A percentile compares a stretch with the other conserved stretches of the same genome.
phyloP scores from a whole-genome alignment of 2,329 filamentous ascomycete genomes.

The Penicillium thymicola region DNA sequence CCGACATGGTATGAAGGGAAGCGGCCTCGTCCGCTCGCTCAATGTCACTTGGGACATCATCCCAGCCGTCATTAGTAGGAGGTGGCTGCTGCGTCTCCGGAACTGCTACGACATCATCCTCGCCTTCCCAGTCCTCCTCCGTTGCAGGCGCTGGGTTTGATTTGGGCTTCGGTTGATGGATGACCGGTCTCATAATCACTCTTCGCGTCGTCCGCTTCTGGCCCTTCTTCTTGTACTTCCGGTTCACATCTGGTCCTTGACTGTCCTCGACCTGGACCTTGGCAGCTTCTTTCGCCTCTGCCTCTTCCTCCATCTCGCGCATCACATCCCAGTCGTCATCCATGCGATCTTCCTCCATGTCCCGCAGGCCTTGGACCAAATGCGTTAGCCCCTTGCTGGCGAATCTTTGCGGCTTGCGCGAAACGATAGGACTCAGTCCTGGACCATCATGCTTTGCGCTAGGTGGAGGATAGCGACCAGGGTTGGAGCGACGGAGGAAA shows the following conservation, averaged over 20 bases:
- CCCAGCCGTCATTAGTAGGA: conserved; percentile 9
- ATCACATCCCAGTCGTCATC: conserved; percentile 46
- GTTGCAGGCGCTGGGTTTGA: conserved; percentile 19
- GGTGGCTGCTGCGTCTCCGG: conserved; percentile 29
- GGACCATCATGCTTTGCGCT: conserved; percentile 9
- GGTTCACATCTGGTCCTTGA: conserved; percentile 24
- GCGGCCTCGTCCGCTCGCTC: conserved; percentile 14
- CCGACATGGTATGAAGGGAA: conserved; percentile 29
- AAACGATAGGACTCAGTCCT: conserved; percentile 39
- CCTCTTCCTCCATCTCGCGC: conserved; percentile 43
- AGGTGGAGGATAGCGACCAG: conserved; percentile 26
- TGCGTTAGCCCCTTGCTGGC: conserved; percentile 40
- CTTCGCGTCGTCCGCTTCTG: conserved; percentile 49
- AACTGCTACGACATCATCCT: conserved; percentile 31
- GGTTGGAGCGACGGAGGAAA: conserved; percentile 39
- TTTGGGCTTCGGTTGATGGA: conserved; percentile 29
- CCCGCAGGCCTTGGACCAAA: conserved; percentile 39
- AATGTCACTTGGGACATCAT: conserved; percentile 9
- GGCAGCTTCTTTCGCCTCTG: conserved; percentile 26
- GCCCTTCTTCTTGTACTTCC: conserved; percentile 47
- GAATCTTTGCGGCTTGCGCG: conserved; percentile 35
- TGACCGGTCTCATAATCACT: conserved; percentile 44
- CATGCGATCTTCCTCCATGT: conserved; percentile 41
- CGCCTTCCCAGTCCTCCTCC: conserved; percentile 19
- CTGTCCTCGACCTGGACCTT: conserved; percentile 38